A percentile compares a stretch with the other conserved stretches of the same genome.
phyloP scores from a whole-genome alignment of 108 stramenopile species.

The Pseudonitzschia delicatissima region DNA sequence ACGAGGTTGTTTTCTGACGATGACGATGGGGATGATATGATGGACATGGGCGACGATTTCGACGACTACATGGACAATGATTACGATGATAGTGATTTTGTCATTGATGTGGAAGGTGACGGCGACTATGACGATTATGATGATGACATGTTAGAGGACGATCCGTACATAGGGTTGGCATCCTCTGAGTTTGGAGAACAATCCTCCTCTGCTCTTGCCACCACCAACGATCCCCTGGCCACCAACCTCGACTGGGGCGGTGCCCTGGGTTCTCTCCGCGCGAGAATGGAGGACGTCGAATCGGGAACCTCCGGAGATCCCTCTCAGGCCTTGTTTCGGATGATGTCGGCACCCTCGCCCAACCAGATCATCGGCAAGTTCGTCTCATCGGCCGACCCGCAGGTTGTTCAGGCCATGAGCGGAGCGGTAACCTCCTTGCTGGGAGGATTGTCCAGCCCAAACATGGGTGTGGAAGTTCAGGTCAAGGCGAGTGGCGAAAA shows the following conservation, averaged over 20 bases:
- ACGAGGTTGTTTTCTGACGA: too few relatives aligned
- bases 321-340: slow-evolving; percentile 70
- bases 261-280: slow-evolving; percentile 56
- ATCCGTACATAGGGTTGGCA: slow-evolving; percentile 20
- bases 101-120: not conserved
- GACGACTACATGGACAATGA: slow-evolving; percentile 1
- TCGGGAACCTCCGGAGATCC: slow-evolving; percentile 55
- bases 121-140: not conserved
- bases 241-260: slow-evolving; percentile 74
- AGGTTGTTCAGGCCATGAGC: slow-evolving; percentile 81
- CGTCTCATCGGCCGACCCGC: slow-evolving; percentile 65
- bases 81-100: not conserved
- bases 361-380: slow-evolving; percentile 73
- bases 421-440: slow-evolving; percentile 66
- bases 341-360: slow-evolving; percentile 62
- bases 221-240: slow-evolving; percentile 12
- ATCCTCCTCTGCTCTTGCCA: not conserved
- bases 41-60: too few relatives aligned
- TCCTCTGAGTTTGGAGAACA: slow-evolving; percentile 24
- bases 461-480: slow-evolving; percentile 59
- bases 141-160: slow-evolving; percentile 5
- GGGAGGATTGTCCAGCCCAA: slow-evolving; percentile 75
- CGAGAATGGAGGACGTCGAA: slow-evolving; percentile 68
- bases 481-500: slow-evolving; percentile 79
- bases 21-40: not conserved